These are phyloP conservation scores for Vaccinium corymbosum DNA, from an alignment of 148 eudicot species.

Conservation along the genomic window DNA sequence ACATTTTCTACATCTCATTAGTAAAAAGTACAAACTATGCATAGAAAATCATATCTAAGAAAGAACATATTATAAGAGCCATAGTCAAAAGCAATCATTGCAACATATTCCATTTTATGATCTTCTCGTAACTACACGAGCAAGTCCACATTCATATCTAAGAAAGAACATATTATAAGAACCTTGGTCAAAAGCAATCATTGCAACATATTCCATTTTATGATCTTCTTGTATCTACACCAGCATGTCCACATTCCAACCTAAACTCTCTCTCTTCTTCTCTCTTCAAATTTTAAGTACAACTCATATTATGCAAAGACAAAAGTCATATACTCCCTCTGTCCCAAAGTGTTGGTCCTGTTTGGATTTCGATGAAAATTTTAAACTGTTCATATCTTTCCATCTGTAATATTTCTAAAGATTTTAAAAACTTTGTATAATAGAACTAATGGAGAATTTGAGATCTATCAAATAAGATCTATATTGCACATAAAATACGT, in stretches of 20 bases:
- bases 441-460: no score
- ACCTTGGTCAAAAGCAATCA: not conserved
- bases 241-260: not conserved
- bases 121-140: not conserved
- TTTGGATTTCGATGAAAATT: no score
- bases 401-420: no score
- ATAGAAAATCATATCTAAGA: not conserved
- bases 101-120: conserved; percentile 1
- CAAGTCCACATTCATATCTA: not conserved
- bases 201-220: not conserved
- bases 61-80: not conserved
- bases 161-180: not conserved
- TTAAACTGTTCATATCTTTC: no score
- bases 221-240: not conserved
- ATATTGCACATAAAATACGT: no score
- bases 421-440: no score
- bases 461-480: no score
- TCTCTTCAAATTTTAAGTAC: not conserved
- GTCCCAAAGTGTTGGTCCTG: no score
- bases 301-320: no score
- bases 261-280: not conserved
- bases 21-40: conserved; percentile 9
- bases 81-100: not conserved
- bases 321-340: no score
- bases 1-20: conserved; percentile 14